Conservation (phyloP, 2,329 filamentous ascomycete species). For the Aspergillus puulaauensis region DNA sequence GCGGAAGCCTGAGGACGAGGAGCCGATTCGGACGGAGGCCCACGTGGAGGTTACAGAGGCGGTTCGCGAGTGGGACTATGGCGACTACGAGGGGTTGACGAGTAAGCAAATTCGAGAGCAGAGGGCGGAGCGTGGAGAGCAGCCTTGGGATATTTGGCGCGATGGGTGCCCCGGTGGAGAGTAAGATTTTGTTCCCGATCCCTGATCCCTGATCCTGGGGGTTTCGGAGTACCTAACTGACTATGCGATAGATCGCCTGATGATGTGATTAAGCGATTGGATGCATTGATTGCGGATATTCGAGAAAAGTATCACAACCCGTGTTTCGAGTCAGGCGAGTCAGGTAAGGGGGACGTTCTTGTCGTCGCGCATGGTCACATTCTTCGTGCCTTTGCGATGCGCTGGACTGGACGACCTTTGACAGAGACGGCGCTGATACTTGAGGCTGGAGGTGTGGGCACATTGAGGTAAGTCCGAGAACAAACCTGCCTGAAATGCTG, state of each 20-base stretch:
- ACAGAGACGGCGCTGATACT: slow-evolving; percentile 75
- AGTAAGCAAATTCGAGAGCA: slow-evolving; percentile 64
- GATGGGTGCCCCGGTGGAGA: slow-evolving; percentile 85
- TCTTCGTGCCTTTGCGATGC: slow-evolving; percentile 79
- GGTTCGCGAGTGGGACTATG: slow-evolving; percentile 85
- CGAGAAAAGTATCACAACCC: slow-evolving; percentile 63
- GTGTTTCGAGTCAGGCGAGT: slow-evolving; percentile 53
- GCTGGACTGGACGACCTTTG: slow-evolving; percentile 75
- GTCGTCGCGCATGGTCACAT: slow-evolving; percentile 91
- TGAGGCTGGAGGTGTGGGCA: slow-evolving; percentile 85
- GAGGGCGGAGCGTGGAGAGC: slow-evolving; percentile 57
- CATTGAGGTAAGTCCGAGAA: slow-evolving; percentile 60
- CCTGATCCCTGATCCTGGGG: neutral
- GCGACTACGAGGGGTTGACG: slow-evolving; percentile 80
- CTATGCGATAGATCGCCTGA: slow-evolving; percentile 58
- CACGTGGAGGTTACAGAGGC: slow-evolving; percentile 53
- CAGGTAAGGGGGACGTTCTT: slow-evolving; percentile 63
- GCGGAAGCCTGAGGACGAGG: slow-evolving; percentile 30
- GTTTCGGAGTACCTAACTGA: neutral
- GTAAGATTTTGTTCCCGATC: slow-evolving; percentile 47
- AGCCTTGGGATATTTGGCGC: slow-evolving; percentile 81
- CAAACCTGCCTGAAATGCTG: neutral
- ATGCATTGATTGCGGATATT: slow-evolving; percentile 74
- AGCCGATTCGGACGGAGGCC: slow-evolving; percentile 26
- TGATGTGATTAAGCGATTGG: slow-evolving; percentile 70